Percentiles rank a stretch among this genome's conserved stretches.
These are phyloP conservation scores for Termitomyces heimii DNA, from an alignment of 768 basidiomycete species.

Conservation along the genomic window DNA sequence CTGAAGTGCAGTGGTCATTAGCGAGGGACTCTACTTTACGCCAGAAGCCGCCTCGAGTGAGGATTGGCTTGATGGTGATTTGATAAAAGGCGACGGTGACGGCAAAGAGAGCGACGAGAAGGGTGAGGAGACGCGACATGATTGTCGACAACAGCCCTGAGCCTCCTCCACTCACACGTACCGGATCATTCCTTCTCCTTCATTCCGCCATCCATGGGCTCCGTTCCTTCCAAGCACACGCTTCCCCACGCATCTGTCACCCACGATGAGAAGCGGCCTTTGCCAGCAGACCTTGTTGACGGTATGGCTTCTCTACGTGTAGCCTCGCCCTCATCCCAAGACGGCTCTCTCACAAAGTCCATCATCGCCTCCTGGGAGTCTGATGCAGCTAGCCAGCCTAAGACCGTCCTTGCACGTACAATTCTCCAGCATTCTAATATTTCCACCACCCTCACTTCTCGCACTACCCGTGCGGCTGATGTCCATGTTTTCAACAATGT, in stretches of 20 bases:
- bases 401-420: conserved; percentile 69
- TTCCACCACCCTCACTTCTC: conserved; percentile 53
- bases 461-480: conserved; percentile 55
- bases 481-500: conserved; percentile 79
- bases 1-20: conserved; percentile 39
- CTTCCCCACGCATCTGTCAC: conserved; percentile 16
- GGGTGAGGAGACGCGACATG: conserved; percentile 19
- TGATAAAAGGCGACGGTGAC: conserved; percentile 40
- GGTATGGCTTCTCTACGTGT: conserved; percentile 27
- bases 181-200: background rate
- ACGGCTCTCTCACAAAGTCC: conserved; percentile 55
- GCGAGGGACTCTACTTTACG: conserved; percentile 39
- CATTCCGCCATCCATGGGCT: conserved; percentile 19
- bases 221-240: conserved; percentile 21
- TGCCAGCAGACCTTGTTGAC: conserved; percentile 15
- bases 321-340: conserved; percentile 38
- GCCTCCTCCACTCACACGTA: background rate
- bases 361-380: conserved; percentile 69
- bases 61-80: conserved; percentile 38
- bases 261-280: conserved; percentile 27
- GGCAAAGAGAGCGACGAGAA: conserved; percentile 31
- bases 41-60: conserved; percentile 37
- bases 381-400: conserved; percentile 45
- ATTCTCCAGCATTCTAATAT: conserved; percentile 69
- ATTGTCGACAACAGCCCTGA: background rate